Evolutionary conservation across 768 basidiomycete genomes (phyloP).

Genomic region (Terana coerulea): DNA sequence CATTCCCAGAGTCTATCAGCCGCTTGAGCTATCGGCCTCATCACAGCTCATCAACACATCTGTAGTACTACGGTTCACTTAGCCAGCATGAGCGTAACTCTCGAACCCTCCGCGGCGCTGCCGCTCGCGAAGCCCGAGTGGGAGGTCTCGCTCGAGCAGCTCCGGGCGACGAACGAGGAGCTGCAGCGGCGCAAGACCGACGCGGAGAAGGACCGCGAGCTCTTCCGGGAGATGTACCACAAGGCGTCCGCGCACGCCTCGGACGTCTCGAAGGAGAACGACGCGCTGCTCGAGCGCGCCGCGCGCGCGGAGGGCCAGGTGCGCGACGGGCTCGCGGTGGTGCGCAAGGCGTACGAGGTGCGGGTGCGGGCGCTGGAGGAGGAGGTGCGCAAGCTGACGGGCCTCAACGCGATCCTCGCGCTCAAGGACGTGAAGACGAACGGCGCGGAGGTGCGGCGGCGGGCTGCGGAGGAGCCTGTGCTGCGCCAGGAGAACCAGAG

Average conservation of each 20-base stretch:
- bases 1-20: too few relatives aligned
- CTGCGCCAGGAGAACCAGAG: conserved; percentile 18
- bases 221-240: conserved; percentile 26
- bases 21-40: too few relatives aligned
- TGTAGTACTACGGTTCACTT: too few relatives aligned
- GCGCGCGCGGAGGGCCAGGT: conserved; percentile 43
- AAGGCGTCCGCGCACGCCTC: conserved; percentile 25
- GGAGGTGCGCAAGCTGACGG: conserved; percentile 45
- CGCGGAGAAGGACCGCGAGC: conserved; percentile 26
- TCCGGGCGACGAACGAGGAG: conserved; percentile 23
- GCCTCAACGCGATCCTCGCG: conserved; percentile 24
- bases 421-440: conserved; percentile 18
- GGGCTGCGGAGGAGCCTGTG: conserved; percentile 22
- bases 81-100: too few relatives aligned
- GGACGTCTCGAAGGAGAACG: conserved; percentile 25
- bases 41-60: too few relatives aligned
- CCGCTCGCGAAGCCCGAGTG: conserved; percentile 3
- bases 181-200: conserved; percentile 23
- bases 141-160: conserved; percentile 19
- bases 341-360: conserved; percentile 47
- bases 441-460: conserved; percentile 20
- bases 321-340: conserved; percentile 46
- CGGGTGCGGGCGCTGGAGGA: conserved; percentile 46
- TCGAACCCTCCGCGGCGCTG: background rate
- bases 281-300: conserved; percentile 22